Evolutionary conservation across 495 filamentous ascomycete species (phyloP), one percentile per base, ranked within the genome.

Genomic region (Hypoxylon cercidicola): DNA sequence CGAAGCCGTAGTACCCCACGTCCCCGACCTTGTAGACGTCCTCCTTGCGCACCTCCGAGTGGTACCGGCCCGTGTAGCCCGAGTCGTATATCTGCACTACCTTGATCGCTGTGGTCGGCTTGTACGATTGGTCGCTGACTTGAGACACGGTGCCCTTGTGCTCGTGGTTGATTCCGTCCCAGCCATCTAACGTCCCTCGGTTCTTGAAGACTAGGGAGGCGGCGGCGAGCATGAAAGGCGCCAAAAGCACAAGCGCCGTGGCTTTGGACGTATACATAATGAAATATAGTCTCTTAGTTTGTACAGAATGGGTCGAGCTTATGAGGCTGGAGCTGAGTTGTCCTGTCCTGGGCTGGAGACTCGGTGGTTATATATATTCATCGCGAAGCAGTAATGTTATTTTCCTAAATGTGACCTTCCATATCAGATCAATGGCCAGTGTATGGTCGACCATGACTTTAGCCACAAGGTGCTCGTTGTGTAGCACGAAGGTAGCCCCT

Each of bases 1-100:
- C 68, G 63, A 85, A 84, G 52, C 83, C 82, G 72, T 85, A 85
- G 72, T 78, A 82, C 6, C 78, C 79, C 5, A 72, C 74, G 47
- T 84, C 78, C 62, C 80, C 81, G 32, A 72, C 76, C 40, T 71
- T 71, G 61, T 84, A 84, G 18, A 73, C 80, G 56, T 78, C 69
- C 51, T 72, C 63, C 35, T 79, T 73, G 43, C 69, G 71, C 12
- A 78, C 77, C 59, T 85, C 83, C 19, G 83, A 81, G 70, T 85
- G 83, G 64, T 83, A 85, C 23, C 82, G 78, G 11, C 78, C 81
- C 2, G 55, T 67, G 67, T 81, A 84, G 61, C 61, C 63, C 1
- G 77, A 34, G 55, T 79, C 77, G 70, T 81, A 84, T 35, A 71
- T 74, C 55, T 85, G 83, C n/a, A 76, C 79, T 71, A 81, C 77